phyloP scores from a whole-genome alignment of 257 asterid genomes.

The Solanum sejunctum region DNA sequence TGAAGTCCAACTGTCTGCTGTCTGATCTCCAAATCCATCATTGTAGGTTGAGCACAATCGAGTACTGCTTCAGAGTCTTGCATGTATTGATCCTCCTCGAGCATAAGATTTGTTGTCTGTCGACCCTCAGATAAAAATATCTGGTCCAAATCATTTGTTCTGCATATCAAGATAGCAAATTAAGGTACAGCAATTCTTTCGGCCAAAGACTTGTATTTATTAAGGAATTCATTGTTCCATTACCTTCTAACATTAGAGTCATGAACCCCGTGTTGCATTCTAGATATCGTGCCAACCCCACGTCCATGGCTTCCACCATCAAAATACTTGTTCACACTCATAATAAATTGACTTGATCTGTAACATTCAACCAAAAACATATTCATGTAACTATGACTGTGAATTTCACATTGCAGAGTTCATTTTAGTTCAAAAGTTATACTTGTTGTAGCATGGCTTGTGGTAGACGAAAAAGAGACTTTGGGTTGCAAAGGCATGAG shows the following conservation, averaged over 20 bases:
- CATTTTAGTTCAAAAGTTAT: background rate
- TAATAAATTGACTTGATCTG: slow-evolving; percentile 5
- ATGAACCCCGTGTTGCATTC: background rate
- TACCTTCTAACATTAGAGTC: background rate
- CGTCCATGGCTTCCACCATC: background rate
- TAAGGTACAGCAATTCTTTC: background rate
- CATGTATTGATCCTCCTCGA: background rate
- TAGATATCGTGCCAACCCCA: background rate
- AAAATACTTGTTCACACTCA: background rate
- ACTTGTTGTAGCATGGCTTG: background rate
- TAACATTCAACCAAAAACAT: background rate
- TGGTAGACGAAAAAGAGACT: background rate
- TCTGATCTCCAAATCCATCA: background rate
- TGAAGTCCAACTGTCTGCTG: background rate
- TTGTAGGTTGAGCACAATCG: background rate
- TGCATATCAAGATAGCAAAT: background rate
- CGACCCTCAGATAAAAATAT: background rate
- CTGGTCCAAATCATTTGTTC: background rate
- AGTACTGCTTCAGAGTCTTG: background rate
- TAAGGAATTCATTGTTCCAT: background rate
- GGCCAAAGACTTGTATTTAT: background rate
- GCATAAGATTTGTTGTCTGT: background rate
- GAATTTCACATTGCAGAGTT: background rate
- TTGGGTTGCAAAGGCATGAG: background rate
- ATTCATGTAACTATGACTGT: background rate